phyloP scores from a whole-genome alignment of 129 eudicot genomes.

The Flaveria ramosissima region DNA sequence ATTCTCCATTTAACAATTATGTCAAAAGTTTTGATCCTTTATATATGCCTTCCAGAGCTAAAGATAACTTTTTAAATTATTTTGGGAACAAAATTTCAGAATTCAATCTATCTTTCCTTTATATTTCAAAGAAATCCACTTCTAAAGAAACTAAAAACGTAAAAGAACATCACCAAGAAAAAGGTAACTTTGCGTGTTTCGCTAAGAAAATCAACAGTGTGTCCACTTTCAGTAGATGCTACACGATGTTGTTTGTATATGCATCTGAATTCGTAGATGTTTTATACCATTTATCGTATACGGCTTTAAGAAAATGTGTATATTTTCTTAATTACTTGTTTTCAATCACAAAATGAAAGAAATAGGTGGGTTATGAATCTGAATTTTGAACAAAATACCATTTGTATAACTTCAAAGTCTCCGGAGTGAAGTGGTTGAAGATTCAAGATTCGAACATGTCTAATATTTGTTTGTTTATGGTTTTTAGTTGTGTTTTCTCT shows the following conservation, averaged over 20 bases:
- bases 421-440: background rate
- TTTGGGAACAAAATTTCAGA: conserved; percentile 28
- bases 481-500: background rate
- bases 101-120: conserved; percentile 24
- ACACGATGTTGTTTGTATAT: background rate
- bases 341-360: background rate
- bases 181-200: background rate
- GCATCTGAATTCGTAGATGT: background rate
- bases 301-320: background rate
- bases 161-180: background rate
- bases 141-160: conserved; percentile 14
- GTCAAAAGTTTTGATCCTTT: conserved; percentile 45
- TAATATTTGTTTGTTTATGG: background rate
- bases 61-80: conserved; percentile 25
- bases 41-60: conserved; percentile 34
- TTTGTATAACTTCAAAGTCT: background rate
- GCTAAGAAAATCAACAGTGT: background rate
- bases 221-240: background rate
- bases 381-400: background rate
- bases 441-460: background rate
- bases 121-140: conserved; percentile 31
- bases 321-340: background rate
- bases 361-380: background rate
- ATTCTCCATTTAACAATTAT: conserved; percentile 37
- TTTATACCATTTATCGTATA: background rate